A percentile compares a stretch with the other conserved stretches of the same genome.
Evolutionary conservation across 1,284 basidiomycete genomes (phyloP).

Genomic region (Sanghuangporus weigelae): DNA sequence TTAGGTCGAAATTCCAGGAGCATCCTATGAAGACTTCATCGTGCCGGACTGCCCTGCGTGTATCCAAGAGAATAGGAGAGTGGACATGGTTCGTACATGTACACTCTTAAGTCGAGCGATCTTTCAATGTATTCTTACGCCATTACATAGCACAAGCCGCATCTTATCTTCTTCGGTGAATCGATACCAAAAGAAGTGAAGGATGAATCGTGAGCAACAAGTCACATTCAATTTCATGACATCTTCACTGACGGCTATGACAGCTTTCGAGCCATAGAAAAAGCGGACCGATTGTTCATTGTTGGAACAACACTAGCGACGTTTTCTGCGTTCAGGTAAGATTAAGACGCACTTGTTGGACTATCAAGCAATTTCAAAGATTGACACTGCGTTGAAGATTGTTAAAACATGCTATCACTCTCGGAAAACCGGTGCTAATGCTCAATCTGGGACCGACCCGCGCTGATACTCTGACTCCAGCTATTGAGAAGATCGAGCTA

Average conservation of each 20-base stretch:
- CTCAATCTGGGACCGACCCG: conserved; percentile 85
- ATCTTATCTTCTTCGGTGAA: conserved; percentile 88
- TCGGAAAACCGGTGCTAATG: conserved; percentile 72
- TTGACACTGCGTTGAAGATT: conserved; percentile 38
- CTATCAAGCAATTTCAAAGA: background rate
- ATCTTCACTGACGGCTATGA: background rate
- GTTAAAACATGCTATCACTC: conserved; percentile 74
- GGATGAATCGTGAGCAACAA: conserved; percentile 59
- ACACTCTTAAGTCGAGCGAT: background rate
- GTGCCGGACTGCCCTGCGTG: conserved; percentile 75
- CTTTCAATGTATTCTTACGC: background rate
- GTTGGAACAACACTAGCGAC: conserved; percentile 89
- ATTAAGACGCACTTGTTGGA: background rate
- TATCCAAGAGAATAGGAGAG: conserved; percentile 44
- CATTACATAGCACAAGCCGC: conserved; percentile 63
- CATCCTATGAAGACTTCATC: conserved; percentile 71
- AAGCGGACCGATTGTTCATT: conserved; percentile 65
- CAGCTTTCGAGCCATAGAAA: conserved; percentile 59
- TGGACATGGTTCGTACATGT: conserved; percentile 43
- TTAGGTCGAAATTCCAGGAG: conserved; percentile 77
- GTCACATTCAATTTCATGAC: background rate
- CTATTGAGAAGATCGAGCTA: conserved; percentile 74
- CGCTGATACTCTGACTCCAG: conserved; percentile 59
- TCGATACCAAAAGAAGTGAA: conserved; percentile 61
- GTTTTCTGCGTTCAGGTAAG: conserved; percentile 81